phyloP scores from a whole-genome alignment of 2,329 filamentous ascomycete genomes.

The Cryoendolithus antarcticus region DNA sequence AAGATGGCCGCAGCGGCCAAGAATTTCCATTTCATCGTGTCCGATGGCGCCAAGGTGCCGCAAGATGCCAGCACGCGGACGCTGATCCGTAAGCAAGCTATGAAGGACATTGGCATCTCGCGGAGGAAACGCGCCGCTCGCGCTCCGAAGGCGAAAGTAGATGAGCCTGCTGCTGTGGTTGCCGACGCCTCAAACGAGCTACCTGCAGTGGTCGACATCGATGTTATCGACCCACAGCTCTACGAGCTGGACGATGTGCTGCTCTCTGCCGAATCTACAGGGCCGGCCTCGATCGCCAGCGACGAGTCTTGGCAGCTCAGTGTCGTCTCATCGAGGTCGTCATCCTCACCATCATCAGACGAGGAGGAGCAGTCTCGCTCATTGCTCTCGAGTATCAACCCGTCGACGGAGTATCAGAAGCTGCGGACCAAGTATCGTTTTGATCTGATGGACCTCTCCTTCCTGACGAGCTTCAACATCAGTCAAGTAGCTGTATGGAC shows the following conservation, averaged over 20 bases:
- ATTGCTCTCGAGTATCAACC: neutral
- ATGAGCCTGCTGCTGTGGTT: neutral
- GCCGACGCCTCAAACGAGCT: neutral
- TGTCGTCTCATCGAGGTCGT: no score
- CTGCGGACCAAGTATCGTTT: conserved; percentile 11
- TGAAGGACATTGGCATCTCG: conserved; percentile 25
- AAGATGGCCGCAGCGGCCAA: neutral
- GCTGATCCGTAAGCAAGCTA: conserved; percentile 28
- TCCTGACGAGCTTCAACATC: conserved; percentile 18
- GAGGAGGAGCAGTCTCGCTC: neutral
- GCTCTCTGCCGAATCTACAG: neutral
- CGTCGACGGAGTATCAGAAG: conserved; percentile 1
- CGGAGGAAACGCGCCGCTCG: conserved; percentile 15
- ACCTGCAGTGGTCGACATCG: neutral
- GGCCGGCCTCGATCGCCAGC: no score
- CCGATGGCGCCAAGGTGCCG: conserved; percentile 13
- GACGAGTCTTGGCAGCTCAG: no score
- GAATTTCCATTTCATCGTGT: conserved; percentile 11
- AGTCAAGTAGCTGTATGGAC: conserved; percentile 1
- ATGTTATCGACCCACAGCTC: neutral
- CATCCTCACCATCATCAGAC: neutral
- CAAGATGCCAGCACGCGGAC: conserved; percentile 13
- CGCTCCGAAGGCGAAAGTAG: neutral
- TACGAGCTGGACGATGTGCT: neutral
- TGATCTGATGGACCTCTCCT: conserved; percentile 13